phyloP scores from a whole-genome alignment of 2,329 filamentous ascomycete genomes.

The Akanthomyces lecanii region DNA sequence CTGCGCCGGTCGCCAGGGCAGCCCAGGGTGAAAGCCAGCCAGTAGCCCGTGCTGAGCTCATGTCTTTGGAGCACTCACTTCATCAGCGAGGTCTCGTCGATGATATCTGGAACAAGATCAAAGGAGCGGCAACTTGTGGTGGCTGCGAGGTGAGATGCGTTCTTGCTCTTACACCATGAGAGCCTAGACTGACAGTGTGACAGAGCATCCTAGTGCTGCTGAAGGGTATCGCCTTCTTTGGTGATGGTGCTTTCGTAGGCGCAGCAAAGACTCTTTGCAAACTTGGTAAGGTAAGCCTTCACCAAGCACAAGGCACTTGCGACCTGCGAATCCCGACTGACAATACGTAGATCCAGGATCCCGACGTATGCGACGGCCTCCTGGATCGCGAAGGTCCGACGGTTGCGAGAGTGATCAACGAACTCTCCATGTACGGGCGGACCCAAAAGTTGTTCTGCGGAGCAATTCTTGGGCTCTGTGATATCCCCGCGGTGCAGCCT shows the following conservation, averaged over 20 bases:
- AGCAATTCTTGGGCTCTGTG: slow-evolving; percentile 50
- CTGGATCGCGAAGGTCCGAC: slow-evolving; percentile 50
- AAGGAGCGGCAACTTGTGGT: slow-evolving; percentile 23
- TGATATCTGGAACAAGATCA: slow-evolving; percentile 25
- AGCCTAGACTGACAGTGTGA: neutral
- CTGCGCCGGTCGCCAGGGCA: neutral
- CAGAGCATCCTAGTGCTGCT: slow-evolving; percentile 32
- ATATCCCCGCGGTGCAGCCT: slow-evolving; percentile 41
- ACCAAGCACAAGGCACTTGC: neutral
- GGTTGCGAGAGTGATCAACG: slow-evolving; percentile 44
- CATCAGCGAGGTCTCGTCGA: slow-evolving; percentile 17
- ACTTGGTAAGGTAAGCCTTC: slow-evolving; percentile 26
- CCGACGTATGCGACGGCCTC: slow-evolving; percentile 52
- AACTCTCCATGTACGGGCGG: slow-evolving; percentile 44
- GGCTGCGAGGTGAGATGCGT: slow-evolving; percentile 24
- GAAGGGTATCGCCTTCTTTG: slow-evolving; percentile 40
- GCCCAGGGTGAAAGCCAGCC: neutral
- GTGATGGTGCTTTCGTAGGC: slow-evolving; percentile 38
- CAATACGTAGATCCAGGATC: slow-evolving; percentile 41
- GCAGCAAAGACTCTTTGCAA: slow-evolving; percentile 31
- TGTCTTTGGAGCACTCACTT: neutral
- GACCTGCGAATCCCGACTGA: neutral
- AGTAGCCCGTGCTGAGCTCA: neutral
- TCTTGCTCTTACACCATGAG: neutral
- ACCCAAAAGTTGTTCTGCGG: slow-evolving; percentile 50